Conservation (phyloP, 2,329 filamentous ascomycete species). For the Hymenotorrendiella dingleyae region DNA sequence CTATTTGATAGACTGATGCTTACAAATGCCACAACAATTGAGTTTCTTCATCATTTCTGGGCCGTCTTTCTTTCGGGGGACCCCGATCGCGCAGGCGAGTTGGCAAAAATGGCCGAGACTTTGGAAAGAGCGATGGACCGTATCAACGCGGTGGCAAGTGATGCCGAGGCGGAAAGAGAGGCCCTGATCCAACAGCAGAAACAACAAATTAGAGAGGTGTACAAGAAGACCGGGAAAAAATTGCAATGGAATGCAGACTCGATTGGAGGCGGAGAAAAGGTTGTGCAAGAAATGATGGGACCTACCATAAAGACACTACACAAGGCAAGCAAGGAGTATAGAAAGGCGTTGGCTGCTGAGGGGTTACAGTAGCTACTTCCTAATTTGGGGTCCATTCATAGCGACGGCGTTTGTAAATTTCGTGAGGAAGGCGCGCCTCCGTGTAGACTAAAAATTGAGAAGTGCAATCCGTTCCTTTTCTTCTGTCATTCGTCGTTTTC, state of each 20-base stretch:
- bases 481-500: constrained; percentile 3
- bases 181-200: constrained; percentile 61
- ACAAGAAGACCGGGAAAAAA: constrained; percentile 68
- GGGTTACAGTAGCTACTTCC: constrained; percentile 23
- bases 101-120: constrained; percentile 77
- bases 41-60: constrained; percentile 99
- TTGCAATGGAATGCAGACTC: constrained; percentile 61
- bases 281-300: constrained; percentile 69
- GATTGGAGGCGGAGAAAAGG: constrained; percentile 68
- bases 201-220: constrained; percentile 64
- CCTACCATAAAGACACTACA: constrained; percentile 67
- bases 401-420: constrained; percentile 24
- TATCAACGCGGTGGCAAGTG: constrained; percentile 72
- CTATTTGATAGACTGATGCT: constrained; percentile 59
- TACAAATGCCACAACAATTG: constrained; percentile 87
- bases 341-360: constrained; percentile 62
- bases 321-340: constrained; percentile 65
- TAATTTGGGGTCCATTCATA: constrained; percentile 18
- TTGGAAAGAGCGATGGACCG: constrained; percentile 70
- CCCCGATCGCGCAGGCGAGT: constrained; percentile 69
- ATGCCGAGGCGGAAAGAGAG: constrained; percentile 70
- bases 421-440: constrained; percentile 13
- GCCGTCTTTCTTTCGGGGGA: constrained; percentile 84
- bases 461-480: background rate
- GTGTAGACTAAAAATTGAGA: constrained; percentile 2